A percentile compares a stretch with the other conserved stretches of the same genome.
phyloP scores from a whole-genome alignment of 2,329 filamentous ascomycete species.

The Albophoma yamanashiensis region DNA sequence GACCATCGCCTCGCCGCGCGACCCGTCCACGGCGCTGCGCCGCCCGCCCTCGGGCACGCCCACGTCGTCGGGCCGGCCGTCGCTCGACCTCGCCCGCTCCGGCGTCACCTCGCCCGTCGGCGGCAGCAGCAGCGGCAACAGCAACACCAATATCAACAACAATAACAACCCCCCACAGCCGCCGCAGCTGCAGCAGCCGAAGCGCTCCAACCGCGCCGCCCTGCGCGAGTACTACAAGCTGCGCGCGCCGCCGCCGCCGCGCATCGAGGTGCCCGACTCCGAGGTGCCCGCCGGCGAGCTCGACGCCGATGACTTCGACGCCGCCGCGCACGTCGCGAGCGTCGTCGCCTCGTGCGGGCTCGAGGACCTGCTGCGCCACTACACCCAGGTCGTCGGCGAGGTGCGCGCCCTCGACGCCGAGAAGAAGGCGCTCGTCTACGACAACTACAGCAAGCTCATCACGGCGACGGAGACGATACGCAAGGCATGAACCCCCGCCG shows the following conservation, averaged over 20 bases:
- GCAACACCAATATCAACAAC: slow-evolving; percentile 6
- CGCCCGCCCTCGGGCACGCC: slow-evolving; percentile 50
- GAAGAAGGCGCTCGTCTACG: slow-evolving; percentile 93
- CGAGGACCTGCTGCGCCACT: slow-evolving; percentile 57
- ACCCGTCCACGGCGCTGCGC: slow-evolving; percentile 45
- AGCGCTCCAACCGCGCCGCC: slow-evolving; percentile 66
- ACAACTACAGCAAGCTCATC: slow-evolving; percentile 96
- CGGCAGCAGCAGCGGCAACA: slow-evolving; percentile 16
- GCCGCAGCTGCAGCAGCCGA: slow-evolving; percentile 17
- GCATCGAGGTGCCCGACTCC: slow-evolving; percentile 35
- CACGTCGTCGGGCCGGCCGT: slow-evolving; percentile 65
- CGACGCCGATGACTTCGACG: slow-evolving; percentile 62
- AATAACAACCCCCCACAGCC: slow-evolving; percentile 17
- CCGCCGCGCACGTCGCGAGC: slow-evolving; percentile 54
- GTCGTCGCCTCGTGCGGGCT: slow-evolving; percentile 53
- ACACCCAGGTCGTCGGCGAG: slow-evolving; percentile 65
- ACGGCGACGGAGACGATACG: slow-evolving; percentile 93
- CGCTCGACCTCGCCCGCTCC: slow-evolving; percentile 55
- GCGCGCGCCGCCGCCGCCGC: slow-evolving; percentile 24
- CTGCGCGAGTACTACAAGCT: slow-evolving; percentile 94
- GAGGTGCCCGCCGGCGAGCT: slow-evolving; percentile 60
- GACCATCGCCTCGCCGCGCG: slow-evolving; percentile 53
- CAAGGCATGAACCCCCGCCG: slow-evolving; percentile 35
- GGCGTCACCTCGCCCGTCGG: slow-evolving; percentile 40
- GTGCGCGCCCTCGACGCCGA: slow-evolving; percentile 87